Percentiles rank a stretch among this genome's conserved stretches.
These are phyloP conservation scores for Fusarium abutilonis DNA, from an alignment of 2,329 filamentous ascomycete genomes.

Conservation along the genomic window DNA sequence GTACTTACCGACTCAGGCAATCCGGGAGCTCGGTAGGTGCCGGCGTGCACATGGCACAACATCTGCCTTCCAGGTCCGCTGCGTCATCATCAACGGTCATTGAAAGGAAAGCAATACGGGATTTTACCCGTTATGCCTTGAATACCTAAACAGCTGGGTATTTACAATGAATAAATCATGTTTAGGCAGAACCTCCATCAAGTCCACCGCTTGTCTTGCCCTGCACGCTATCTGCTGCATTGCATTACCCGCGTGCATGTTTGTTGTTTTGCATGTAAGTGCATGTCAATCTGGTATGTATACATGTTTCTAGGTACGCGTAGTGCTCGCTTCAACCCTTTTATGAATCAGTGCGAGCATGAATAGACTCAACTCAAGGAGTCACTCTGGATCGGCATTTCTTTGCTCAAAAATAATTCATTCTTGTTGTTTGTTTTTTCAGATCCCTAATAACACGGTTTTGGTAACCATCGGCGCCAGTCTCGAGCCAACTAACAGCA, in stretches of 20 bases:
- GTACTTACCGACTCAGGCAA: constrained; percentile 17
- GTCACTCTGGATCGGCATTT: not conserved
- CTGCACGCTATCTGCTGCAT: constrained; percentile 22
- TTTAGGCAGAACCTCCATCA: not conserved
- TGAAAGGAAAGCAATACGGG: constrained; percentile 1
- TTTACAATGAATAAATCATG: not conserved
- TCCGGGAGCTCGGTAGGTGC: constrained; percentile 25
- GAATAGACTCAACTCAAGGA: not conserved
- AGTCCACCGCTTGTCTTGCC: constrained; percentile 12
- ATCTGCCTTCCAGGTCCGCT: constrained; percentile 8
- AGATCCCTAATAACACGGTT: not conserved
- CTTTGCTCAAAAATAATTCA: not conserved
- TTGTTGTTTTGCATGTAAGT: constrained; percentile 30
- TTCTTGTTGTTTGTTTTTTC: constrained; percentile 2
- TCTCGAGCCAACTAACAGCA: constrained; percentile 16
- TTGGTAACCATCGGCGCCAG: constrained; percentile 1
- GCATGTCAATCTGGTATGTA: constrained; percentile 10
- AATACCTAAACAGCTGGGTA: constrained; percentile 1
- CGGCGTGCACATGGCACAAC: constrained; percentile 24
- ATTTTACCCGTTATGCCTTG: not conserved
- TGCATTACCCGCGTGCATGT: constrained; percentile 22
- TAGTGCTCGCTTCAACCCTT: not conserved
- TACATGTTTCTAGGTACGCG: constrained; percentile 8
- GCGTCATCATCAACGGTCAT: constrained; percentile 23
- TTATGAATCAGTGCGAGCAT: not conserved